Evolutionary conservation across 352 stramenopile genomes (phyloP).

Genomic region (Phytopythium mirpurense): DNA sequence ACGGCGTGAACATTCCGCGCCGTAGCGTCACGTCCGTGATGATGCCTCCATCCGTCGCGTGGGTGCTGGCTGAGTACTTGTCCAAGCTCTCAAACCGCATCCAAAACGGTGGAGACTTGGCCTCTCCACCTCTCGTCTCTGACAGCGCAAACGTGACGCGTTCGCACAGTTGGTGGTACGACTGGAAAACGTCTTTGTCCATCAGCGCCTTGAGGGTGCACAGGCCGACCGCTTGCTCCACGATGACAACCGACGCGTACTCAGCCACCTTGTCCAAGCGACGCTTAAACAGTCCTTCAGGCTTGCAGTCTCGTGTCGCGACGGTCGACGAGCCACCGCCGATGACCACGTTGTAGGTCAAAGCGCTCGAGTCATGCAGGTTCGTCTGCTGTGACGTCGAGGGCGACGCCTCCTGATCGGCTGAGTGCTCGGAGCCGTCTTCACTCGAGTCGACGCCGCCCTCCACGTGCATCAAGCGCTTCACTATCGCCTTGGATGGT

Average conservation of each 20-base stretch:
- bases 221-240: slow-evolving; percentile 34
- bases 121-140: slow-evolving; percentile 1
- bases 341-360: slow-evolving; percentile 33
- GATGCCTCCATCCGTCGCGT: slow-evolving; percentile 14
- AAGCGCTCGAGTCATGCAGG: background rate
- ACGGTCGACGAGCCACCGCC: slow-evolving; percentile 19
- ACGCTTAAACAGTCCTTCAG: background rate
- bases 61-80: slow-evolving; percentile 12
- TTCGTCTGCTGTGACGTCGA: background rate
- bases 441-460: background rate
- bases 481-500: slow-evolving; percentile 37
- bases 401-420: background rate
- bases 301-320: slow-evolving; percentile 12
- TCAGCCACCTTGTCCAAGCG: slow-evolving; percentile 28
- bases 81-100: slow-evolving; percentile 46
- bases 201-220: slow-evolving; percentile 31
- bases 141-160: slow-evolving; percentile 21
- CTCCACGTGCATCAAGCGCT: slow-evolving; percentile 23
- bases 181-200: slow-evolving; percentile 24
- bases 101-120: slow-evolving; percentile 25
- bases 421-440: background rate
- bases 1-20: slow-evolving; percentile 29
- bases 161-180: slow-evolving; percentile 33
- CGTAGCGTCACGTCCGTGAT: slow-evolving; percentile 16
- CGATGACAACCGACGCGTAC: slow-evolving; percentile 25